A percentile compares a stretch with the other conserved stretches of the same genome.
phyloP scores from a whole-genome alignment of 192 early-diverging fungal species.

The Coemansia sp. region DNA sequence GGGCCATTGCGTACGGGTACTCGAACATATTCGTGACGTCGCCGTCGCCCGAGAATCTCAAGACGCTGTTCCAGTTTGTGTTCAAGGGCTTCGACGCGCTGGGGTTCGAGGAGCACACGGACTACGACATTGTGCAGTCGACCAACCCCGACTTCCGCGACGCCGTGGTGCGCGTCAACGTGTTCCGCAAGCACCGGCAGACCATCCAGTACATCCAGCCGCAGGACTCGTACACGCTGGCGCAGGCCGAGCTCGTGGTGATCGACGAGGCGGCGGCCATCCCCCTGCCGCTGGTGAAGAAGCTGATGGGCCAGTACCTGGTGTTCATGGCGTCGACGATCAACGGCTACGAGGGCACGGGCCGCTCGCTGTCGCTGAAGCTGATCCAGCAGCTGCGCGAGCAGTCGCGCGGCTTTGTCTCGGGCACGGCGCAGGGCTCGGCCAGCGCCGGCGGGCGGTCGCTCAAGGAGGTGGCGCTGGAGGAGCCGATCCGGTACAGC shows the following conservation, averaged over 20 bases:
- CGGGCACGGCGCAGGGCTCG: slow-evolving; percentile 44
- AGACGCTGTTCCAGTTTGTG: slow-evolving; percentile 97
- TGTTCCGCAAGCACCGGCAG: slow-evolving; percentile 95
- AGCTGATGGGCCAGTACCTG: slow-evolving; percentile 91
- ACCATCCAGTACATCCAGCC: slow-evolving; percentile 99
- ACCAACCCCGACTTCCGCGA: slow-evolving; percentile 96
- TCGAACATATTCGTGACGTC: slow-evolving; percentile 99
- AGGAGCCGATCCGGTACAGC: slow-evolving; percentile 94
- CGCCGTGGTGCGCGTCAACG: slow-evolving; percentile 93
- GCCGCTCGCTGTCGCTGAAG: slow-evolving; percentile 94
- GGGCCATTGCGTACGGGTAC: slow-evolving; percentile 97
- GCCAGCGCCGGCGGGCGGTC: slow-evolving; percentile 64
- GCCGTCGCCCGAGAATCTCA: slow-evolving; percentile 96
- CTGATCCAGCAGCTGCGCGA: slow-evolving; percentile 94
- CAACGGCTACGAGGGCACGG: slow-evolving; percentile 99
- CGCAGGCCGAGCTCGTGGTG: slow-evolving; percentile 96
- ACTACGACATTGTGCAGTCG: slow-evolving; percentile 98
- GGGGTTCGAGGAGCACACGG: slow-evolving; percentile 97
- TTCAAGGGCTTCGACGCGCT: slow-evolving; percentile 98
- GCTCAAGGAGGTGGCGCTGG: slow-evolving; percentile 88
- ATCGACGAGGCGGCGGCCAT: slow-evolving; percentile 99
- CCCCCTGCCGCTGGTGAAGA: slow-evolving; percentile 89
- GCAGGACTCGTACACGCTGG: slow-evolving; percentile 86
- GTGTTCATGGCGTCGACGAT: slow-evolving; percentile 99
- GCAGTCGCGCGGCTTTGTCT: slow-evolving; percentile 75